Conservation (phyloP, 1,284 basidiomycete species). For the Sanghuangporus weigelae region DNA sequence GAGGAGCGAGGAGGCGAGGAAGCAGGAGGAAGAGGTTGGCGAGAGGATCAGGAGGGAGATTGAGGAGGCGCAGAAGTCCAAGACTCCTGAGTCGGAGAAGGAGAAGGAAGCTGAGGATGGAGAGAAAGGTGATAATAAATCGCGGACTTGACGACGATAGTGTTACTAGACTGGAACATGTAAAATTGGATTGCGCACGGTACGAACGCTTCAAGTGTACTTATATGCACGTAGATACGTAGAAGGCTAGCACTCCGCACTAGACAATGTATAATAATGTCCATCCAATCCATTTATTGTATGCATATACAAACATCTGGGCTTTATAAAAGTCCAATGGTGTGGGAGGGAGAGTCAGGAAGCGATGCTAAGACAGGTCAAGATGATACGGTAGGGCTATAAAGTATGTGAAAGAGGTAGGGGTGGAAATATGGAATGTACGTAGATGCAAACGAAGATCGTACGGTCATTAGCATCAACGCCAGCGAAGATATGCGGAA, state of each 20-base stretch:
- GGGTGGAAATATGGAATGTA: background rate
- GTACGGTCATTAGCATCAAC: background rate
- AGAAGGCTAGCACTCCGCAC: background rate
- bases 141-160: background rate
- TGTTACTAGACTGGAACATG: background rate
- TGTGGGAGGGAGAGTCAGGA: background rate
- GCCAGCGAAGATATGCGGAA: background rate
- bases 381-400: background rate
- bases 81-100: background rate
- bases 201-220: background rate
- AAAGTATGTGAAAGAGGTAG: background rate
- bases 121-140: background rate
- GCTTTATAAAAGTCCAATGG: background rate
- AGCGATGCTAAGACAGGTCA: background rate
- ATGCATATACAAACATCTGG: background rate
- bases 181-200: background rate
- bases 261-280: background rate
- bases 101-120: background rate
- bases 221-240: background rate
- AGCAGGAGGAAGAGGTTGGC: conserved; percentile 27
- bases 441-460: background rate
- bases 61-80: conserved; percentile 22
- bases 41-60: conserved; percentile 22
- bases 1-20: conserved; percentile 32
- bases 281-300: background rate